phyloP scores from a whole-genome alignment of 2,329 filamentous ascomycete species.

The Aulographum hederae region DNA sequence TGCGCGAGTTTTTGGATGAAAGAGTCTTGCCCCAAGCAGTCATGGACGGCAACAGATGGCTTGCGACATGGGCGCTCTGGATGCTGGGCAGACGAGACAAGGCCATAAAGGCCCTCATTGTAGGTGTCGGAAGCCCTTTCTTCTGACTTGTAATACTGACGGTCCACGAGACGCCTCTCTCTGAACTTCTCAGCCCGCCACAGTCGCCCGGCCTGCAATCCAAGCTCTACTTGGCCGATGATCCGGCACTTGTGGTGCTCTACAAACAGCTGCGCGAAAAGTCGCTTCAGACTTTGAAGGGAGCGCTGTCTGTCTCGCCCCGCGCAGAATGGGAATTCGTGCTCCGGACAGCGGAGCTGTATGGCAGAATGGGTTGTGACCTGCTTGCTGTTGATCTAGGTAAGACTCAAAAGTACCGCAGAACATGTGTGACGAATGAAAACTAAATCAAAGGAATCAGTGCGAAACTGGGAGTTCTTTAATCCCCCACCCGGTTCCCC shows the following conservation, averaged over 20 bases:
- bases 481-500: constrained; percentile 16
- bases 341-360: constrained; percentile 66
- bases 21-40: constrained; percentile 63
- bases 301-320: constrained; percentile 65
- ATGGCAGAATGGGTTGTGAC: constrained; percentile 86
- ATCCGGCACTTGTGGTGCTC: constrained; percentile 72
- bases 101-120: constrained; percentile 58
- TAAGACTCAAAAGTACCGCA: too few species aligned
- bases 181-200: constrained; percentile 51
- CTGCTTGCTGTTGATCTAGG: constrained; percentile 70
- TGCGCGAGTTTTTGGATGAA: constrained; percentile 59
- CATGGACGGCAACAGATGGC: constrained; percentile 74
- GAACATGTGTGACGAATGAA: constrained; percentile 4
- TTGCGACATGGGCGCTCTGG: constrained; percentile 92
- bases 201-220: constrained; percentile 52
- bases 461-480: constrained; percentile 69
- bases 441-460: constrained; percentile 23
- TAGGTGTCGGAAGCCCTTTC: constrained; percentile 2
- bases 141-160: constrained; percentile 17
- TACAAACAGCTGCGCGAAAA: constrained; percentile 74
- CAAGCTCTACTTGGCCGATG: constrained; percentile 71
- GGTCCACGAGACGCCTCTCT: constrained; percentile 69
- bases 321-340: constrained; percentile 78
- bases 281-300: constrained; percentile 65
- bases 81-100: constrained; percentile 68